Percentiles rank a stretch among this genome's conserved stretches.
phyloP scores from a whole-genome alignment of 2,329 filamentous ascomycete species.

The Nakataea oryzae region DNA sequence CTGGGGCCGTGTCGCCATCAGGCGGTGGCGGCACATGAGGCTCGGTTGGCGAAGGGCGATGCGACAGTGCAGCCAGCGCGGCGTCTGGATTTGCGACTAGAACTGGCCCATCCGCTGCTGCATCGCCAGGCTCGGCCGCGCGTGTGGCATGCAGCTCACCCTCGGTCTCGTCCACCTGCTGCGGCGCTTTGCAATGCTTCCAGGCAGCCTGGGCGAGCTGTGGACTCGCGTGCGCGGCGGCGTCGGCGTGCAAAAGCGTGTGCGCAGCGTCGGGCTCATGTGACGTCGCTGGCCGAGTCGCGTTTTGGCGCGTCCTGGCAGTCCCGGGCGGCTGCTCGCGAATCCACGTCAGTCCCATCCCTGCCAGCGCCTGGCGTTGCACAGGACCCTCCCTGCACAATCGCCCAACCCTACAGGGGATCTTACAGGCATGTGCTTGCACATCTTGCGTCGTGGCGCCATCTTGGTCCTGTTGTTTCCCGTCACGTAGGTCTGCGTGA shows the following conservation, averaged over 20 bases:
- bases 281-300: background rate
- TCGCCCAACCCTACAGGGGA: background rate
- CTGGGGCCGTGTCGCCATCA: background rate
- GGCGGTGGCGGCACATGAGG: background rate
- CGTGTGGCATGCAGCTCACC: background rate
- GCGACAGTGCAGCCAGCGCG: background rate
- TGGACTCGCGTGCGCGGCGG: background rate
- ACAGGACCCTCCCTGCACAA: background rate
- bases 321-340: background rate
- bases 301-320: background rate
- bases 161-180: background rate
- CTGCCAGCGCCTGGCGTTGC: background rate
- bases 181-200: background rate
- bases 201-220: background rate
- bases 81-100: background rate
- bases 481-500: background rate
- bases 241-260: background rate
- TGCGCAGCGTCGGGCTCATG: background rate
- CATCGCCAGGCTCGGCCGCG: background rate
- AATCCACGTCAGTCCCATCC: background rate
- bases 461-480: background rate
- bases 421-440: background rate
- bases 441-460: background rate
- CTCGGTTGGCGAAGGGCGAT: background rate
- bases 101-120: background rate